Base-by-base conservation (phyloP, 345 rosid species). In the Pugionium cornutum region DNA sequence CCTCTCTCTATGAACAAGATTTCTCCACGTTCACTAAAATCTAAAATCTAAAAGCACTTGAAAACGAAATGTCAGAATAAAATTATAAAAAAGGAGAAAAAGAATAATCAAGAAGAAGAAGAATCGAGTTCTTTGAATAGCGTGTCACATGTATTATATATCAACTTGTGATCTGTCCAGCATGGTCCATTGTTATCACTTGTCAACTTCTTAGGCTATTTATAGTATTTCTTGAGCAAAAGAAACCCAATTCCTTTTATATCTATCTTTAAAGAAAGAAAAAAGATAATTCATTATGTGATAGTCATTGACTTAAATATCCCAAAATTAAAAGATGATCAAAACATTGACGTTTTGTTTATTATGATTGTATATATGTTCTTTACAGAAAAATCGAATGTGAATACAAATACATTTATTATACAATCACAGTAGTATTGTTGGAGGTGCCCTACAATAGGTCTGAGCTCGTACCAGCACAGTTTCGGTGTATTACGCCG, bases 221-320 rank as follows among this genome's bases (percentile, higher is more conserved):
- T 67, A 11, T 66, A 57, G 65, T 68, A 74, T 71, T 70, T 78
- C 55, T 80, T 73, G 84, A 73, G 85, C 79, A 82, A 75, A 82
- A 84, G 86, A 81, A 83, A 81, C 76, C 71, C 18, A 18, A 18
- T 18, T 18, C 18, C 18, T 18, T 18, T 18, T 18, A 18, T 18
- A 18, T 18, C 18, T 18, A 18, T 18, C 18, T 18, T 18, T 18
- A 18, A 18, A 18, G 18, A 18, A 18, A 18, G 18, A 18, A 18
- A 18, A 18, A 18, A 18, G 18, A 18, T 18, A 18, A 18, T 18
- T 18, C 18, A 18, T 18, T 18, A 18, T 18, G 18, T 18, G 18
- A 18, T 18, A 18, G 18, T 18, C 0, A 18, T 18, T 18, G 18
- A 18, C 18, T 18, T 18, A 18, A 18, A 18, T 18, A 18, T 18